A percentile compares a stretch with the other conserved stretches of the same genome.
phyloP scores from a whole-genome alignment of 1,284 basidiomycete genomes.

The Apiotrichum veenhuisii region DNA sequence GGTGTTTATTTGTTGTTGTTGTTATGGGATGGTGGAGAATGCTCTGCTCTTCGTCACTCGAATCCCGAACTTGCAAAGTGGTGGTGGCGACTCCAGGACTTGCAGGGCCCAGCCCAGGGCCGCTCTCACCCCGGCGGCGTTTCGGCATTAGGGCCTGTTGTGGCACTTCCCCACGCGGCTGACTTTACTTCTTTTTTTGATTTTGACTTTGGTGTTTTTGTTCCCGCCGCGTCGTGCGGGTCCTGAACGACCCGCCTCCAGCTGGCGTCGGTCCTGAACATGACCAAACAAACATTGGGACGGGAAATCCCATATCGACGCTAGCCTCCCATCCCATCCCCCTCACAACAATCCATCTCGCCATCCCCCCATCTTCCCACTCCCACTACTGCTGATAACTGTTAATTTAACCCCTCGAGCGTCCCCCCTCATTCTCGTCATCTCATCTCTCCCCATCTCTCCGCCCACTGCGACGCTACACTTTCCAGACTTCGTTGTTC shows the following conservation, averaged over 20 bases:
- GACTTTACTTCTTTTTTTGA: neutral
- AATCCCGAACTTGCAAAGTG: neutral
- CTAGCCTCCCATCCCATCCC: too few relatives aligned
- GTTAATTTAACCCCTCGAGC: neutral
- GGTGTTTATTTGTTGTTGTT: slow-evolving; percentile 4
- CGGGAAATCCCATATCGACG: too few relatives aligned
- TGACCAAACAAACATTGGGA: too few relatives aligned
- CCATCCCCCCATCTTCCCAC: neutral
- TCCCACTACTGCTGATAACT: neutral
- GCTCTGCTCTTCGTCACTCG: neutral
- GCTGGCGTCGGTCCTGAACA: too few relatives aligned
- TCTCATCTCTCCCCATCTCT: neutral
- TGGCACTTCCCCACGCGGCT: neutral
- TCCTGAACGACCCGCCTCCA: too few relatives aligned
- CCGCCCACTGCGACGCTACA: neutral
- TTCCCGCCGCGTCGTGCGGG: too few relatives aligned
- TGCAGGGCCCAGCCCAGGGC: neutral
- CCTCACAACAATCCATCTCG: neutral
- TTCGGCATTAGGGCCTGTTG: neutral
- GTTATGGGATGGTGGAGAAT: neutral
- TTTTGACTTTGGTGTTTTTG: neutral
- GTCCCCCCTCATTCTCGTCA: neutral
- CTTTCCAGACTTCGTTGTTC: neutral
- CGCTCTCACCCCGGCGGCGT: neutral
- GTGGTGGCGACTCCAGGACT: neutral